Evolutionary conservation across 1,139 yeast genomes (phyloP).

Genomic region (Geotrichum reessii): DNA sequence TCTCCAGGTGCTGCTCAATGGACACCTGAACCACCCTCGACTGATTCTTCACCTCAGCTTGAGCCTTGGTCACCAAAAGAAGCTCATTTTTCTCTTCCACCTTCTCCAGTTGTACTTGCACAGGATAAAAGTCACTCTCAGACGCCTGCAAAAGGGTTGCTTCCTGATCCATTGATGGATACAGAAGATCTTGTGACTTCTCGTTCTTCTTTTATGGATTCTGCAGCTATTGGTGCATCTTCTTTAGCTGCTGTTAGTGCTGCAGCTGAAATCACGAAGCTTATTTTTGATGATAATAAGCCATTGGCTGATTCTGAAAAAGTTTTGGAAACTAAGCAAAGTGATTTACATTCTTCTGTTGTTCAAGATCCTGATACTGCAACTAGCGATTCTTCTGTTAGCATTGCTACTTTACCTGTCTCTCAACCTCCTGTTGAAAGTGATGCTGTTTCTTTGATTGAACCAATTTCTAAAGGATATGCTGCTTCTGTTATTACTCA

Average conservation of each 20-base stretch:
- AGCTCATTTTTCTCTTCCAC: not conserved
- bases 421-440: not conserved
- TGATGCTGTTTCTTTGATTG: not conserved
- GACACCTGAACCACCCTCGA: slow-evolving; percentile 6
- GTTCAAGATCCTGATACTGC: not conserved
- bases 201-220: slow-evolving; percentile 1
- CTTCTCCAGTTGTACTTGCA: not conserved
- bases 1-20: slow-evolving; percentile 10
- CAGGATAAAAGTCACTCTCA: not conserved
- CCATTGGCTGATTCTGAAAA: not conserved
- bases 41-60: not conserved
- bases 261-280: not conserved
- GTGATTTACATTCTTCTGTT: not conserved
- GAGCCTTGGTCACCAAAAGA: not conserved
- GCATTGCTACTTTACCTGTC: not conserved
- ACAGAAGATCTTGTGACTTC: slow-evolving; percentile 1
- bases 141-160: not conserved
- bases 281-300: not conserved
- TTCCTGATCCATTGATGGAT: not conserved
- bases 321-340: not conserved
- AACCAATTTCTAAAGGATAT: not conserved
- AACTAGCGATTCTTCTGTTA: not conserved
- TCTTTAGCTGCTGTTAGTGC: not conserved
- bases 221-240: not conserved
- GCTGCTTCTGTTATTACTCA: not conserved